A percentile compares a stretch with the other conserved stretches of the same genome.
Conservation (phyloP, 495 filamentous ascomycete genomes). For the Penicillium arizonense region DNA sequence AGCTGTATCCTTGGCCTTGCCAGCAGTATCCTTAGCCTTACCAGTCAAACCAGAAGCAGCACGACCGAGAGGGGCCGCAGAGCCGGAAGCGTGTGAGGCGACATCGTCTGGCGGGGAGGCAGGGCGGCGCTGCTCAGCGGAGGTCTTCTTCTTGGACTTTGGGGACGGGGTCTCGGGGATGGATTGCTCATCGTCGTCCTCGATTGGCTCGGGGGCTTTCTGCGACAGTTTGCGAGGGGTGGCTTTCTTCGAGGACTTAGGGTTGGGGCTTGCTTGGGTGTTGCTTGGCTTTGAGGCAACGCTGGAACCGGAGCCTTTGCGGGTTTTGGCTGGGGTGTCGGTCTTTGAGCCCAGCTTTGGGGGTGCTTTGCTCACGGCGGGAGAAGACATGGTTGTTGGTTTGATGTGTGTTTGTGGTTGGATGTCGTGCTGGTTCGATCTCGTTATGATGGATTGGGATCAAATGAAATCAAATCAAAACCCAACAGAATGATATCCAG, state of each 20-base stretch:
- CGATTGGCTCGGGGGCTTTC: slow-evolving; percentile 23
- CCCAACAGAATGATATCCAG: not conserved
- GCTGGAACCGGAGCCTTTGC: slow-evolving; percentile 46
- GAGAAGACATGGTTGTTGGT: slow-evolving; percentile 20
- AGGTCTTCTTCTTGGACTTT: slow-evolving; percentile 34
- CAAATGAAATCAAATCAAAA: not conserved
- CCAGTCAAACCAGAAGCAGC: slow-evolving; percentile 13
- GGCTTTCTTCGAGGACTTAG: slow-evolving; percentile 27
- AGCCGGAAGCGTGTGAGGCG: slow-evolving; percentile 31
- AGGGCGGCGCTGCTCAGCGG: slow-evolving; percentile 32
- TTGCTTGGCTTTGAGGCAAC: slow-evolving; percentile 32
- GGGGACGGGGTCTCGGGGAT: slow-evolving; percentile 28
- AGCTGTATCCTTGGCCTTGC: slow-evolving; percentile 22
- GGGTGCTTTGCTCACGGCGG: slow-evolving; percentile 22
- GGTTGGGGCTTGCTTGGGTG: slow-evolving; percentile 18
- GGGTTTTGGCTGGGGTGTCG: slow-evolving; percentile 48
- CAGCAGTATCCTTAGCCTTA: slow-evolving; percentile 21
- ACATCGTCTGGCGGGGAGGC: slow-evolving; percentile 24
- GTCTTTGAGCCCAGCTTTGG: slow-evolving; percentile 26
- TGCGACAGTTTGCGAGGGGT: slow-evolving; percentile 24
- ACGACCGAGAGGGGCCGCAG: slow-evolving; percentile 21
- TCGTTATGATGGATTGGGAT: not conserved
- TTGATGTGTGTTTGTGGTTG: not conserved
- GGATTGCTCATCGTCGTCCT: slow-evolving; percentile 24
- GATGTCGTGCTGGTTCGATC: not conserved